These are phyloP conservation scores for Rhizopogon parksii DNA, from an alignment of 1,284 basidiomycete genomes.

Conservation along the genomic window DNA sequence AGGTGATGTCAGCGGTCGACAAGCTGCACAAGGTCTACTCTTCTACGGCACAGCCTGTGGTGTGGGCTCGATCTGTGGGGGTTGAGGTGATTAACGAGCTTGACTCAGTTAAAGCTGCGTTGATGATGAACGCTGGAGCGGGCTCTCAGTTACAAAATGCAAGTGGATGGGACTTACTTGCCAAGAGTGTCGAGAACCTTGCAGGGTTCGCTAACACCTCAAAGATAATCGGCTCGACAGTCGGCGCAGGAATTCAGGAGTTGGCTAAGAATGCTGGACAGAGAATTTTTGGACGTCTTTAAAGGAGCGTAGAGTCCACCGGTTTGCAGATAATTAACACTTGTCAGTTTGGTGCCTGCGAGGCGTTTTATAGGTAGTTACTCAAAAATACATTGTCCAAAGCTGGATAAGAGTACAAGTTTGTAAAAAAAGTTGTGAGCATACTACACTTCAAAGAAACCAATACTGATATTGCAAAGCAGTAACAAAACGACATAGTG, in stretches of 20 bases:
- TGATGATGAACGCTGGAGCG: conserved; percentile 79
- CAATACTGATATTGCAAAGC: no score
- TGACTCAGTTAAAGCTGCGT: conserved; percentile 68
- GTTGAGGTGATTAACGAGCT: conserved; percentile 90
- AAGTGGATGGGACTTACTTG: conserved; percentile 28
- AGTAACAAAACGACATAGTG: no score
- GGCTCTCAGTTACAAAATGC: conserved; percentile 6
- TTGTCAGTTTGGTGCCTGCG: no score
- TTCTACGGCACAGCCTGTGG: conserved; percentile 57
- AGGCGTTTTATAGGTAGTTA: no score
- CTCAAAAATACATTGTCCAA: no score
- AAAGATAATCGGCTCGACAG: conserved; percentile 19
- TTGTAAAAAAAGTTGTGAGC: no score
- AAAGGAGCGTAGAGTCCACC: neutral
- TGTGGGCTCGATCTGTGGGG: conserved; percentile 82
- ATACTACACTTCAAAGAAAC: no score
- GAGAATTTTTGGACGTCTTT: neutral
- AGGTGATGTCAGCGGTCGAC: conserved; percentile 76
- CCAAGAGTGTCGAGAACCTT: conserved; percentile 31
- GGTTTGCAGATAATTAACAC: neutral
- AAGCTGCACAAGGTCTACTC: conserved; percentile 85
- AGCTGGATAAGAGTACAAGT: no score
- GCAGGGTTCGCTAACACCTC: conserved; percentile 23
- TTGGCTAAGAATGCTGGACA: neutral
- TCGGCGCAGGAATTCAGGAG: conserved; percentile 9